These are phyloP conservation scores for Cicer chorassanicum DNA, from an alignment of 306 rosid genomes.

Conservation along the genomic window DNA sequence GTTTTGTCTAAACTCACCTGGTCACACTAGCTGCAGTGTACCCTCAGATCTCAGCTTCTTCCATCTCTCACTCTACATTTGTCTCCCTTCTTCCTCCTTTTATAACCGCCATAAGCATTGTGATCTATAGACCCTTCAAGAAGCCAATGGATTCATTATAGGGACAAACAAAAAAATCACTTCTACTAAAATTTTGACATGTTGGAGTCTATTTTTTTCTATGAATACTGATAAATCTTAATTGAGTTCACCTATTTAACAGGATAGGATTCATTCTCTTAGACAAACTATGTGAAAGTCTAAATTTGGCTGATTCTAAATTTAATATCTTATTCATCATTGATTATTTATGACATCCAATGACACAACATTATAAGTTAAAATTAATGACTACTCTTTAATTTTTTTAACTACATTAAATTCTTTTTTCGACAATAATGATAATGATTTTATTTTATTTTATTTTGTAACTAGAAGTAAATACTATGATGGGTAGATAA, in stretches of 20 bases:
- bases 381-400: neutral
- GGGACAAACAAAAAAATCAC: neutral
- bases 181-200: neutral
- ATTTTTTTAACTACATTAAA: neutral
- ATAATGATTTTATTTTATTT: too few relatives aligned
- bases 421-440: neutral
- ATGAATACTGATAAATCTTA: neutral
- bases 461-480: too few relatives aligned
- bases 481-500: too few relatives aligned
- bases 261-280: neutral
- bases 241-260: neutral
- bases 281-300: neutral
- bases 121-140: conserved; percentile 17
- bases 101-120: neutral
- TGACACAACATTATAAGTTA: neutral
- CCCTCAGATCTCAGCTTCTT: conserved; percentile 12
- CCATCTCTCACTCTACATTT: neutral
- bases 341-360: neutral
- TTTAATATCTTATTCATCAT: neutral
- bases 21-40: neutral
- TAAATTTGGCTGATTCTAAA: neutral
- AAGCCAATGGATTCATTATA: conserved; percentile 6
- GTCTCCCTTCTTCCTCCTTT: conserved; percentile 24
- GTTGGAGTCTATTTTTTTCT: conserved; percentile 7
- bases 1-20: neutral